Evolutionary conservation across 352 stramenopile species (phyloP), one percentile per base, ranked within the genome.

Genomic region (Pilasporangium apinafurcum): DNA sequence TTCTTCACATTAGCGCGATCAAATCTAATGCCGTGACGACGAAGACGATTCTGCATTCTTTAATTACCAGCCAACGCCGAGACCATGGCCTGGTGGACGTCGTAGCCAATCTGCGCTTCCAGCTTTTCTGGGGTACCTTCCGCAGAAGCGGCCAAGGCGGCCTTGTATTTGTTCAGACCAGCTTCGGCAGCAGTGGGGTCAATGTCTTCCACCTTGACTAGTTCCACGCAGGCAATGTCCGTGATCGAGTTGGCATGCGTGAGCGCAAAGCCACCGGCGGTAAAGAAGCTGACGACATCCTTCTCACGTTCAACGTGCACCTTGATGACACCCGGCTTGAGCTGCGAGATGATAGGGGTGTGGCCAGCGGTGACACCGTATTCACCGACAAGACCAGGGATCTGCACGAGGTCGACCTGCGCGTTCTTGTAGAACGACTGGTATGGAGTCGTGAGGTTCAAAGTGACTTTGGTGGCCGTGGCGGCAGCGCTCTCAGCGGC

Each of bases 301-400:
- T 83, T 83, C 56, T 90, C 80, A 43, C 77, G 71, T 53, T 88
- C 71, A 28, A 88, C 62, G 65, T 92, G 80, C 36, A 92, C 80
- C 59, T 87, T 86, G 54, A 92, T 88, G 37, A 98, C 83, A 44
- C 96, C 96, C 13, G 96, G 92, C 81, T 98, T 98, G 51, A 99
- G 78, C 66, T 99, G 92, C 36, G 93, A 83, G 33, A 99, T 90
- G 53, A 98, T 92, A 30, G 96, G 92, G 51, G 96, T 92, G 86
- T 99, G 95, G 57, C 92, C 88, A 7, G 92, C 91, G 10, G 95
- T 98, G 26, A 99, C 89, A 70, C 96, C 96, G 70, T 98, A 99
- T 77, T 98, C 95, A 57, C 95, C 96, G 38, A 92, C 91, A 24
- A 87, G 68, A 42, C 95, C 95, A 10, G 95, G 96, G 63, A 98